Evolutionary conservation across 768 basidiomycete species (phyloP), one percentile per base, ranked within the genome.

Genomic region (Mrakia hoshinonis): DNA sequence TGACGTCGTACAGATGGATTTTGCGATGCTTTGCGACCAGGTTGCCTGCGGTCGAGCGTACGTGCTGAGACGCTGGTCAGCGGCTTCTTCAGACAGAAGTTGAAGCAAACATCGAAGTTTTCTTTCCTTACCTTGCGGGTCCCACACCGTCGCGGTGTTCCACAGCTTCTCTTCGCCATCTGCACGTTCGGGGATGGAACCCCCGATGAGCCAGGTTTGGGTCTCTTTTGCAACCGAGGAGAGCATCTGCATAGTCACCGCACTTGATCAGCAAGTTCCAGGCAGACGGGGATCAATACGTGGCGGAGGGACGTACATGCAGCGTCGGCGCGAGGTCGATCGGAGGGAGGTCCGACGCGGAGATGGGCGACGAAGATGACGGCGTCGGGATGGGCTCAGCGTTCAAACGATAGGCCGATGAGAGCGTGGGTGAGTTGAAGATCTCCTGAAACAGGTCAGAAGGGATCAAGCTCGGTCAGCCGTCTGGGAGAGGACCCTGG

Each of bases 111-210:
- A 36, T n/a, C 43, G 43, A 20, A 6, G 43, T 54, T 18, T 18
- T 54, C 52, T 54, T n/a, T 54, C 52, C 24, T 54, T n/a, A 74
- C 74, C 74, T 51, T 72, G 48, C 26, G 65, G 65, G 48, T 75
- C 62, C 69, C 69, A 75, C 15, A 75, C 74, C 20, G 74, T 75
- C 47, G 62, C 24, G 0, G 73, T 73, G 62, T 75, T 75, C 58
- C 63, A 73, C 11, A 71, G 12, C 62, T 55, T 73, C 24, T 64
- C 60, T 4, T 64, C 26, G 1, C 63, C 67, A 0, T 52, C 52
- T 5, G 58, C 26, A 20, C 54, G 31, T 52, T 75, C 74, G 1
- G 73, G 73, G n/a, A 75, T 73, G 4, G 69, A 71, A 4, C 74
- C 74, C 12, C 73, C 74, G 34, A 75, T 68, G 29, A 75, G 34